phyloP scores from a whole-genome alignment of 176 grass and related monocot genomes.

The Raddia guianensis region DNA sequence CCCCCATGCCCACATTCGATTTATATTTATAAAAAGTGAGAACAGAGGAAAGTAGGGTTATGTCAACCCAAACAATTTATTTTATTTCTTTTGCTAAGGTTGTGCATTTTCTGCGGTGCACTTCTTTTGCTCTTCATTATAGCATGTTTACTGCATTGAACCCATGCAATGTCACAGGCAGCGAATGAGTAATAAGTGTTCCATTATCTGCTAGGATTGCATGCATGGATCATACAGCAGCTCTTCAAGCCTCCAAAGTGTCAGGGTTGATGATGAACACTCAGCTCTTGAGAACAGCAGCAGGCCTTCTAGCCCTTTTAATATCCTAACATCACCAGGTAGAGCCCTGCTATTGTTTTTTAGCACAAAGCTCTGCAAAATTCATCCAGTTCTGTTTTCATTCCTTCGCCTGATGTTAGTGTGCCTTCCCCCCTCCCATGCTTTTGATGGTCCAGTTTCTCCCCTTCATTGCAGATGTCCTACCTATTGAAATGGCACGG shows the following conservation, averaged over 20 bases:
- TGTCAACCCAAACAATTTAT: background rate
- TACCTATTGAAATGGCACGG: constrained; percentile 71
- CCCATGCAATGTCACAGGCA: background rate
- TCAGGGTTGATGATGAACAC: constrained; percentile 68
- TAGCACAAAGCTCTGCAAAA: background rate
- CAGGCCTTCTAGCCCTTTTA: constrained; percentile 63
- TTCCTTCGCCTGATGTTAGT: constrained; percentile 4
- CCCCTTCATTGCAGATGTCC: constrained; percentile 56
- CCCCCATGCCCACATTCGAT: too few relatives aligned
- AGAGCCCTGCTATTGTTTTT: background rate
- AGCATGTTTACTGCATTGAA: background rate
- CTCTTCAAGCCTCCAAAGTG: constrained; percentile 59
- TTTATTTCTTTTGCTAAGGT: constrained; percentile 19
- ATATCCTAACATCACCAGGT: constrained; percentile 73
- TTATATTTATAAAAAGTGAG: background rate
- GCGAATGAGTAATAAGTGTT: background rate
- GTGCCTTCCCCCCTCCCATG: background rate
- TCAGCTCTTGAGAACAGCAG: constrained; percentile 67
- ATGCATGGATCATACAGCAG: constrained; percentile 65
- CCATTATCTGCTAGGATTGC: constrained; percentile 51
- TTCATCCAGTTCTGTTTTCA: background rate
- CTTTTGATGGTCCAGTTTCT: constrained; percentile 3
- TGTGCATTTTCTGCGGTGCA: background rate
- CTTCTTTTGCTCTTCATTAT: background rate
- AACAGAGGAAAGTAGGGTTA: background rate